These are phyloP conservation scores for Wickerhamomyces bovis DNA, from an alignment of 805 yeast genomes.

Conservation along the genomic window DNA sequence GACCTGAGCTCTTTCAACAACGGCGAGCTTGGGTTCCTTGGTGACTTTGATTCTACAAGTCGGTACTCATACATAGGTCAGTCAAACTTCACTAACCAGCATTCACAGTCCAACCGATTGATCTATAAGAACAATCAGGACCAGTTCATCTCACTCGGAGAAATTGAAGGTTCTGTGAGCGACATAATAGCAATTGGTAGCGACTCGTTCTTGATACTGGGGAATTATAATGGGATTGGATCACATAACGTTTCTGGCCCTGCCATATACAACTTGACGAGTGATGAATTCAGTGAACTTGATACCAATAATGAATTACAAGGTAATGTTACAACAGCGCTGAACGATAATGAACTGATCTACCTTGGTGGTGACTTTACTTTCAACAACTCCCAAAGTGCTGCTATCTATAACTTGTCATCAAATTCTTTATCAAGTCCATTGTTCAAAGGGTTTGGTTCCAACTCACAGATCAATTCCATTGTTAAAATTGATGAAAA, in stretches of 20 bases:
- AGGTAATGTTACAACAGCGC: constrained; percentile 40
- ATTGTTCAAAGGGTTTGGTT: constrained; percentile 74
- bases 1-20: constrained; percentile 18
- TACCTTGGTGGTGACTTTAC: constrained; percentile 80
- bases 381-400: constrained; percentile 48
- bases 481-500: constrained; percentile 48
- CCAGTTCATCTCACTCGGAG: constrained; percentile 16
- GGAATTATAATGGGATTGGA: constrained; percentile 17
- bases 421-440: constrained; percentile 37
- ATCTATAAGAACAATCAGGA: constrained; percentile 13
- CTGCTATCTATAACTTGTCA: constrained; percentile 54
- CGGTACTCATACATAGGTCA: constrained; percentile 30
- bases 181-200: constrained; percentile 25
- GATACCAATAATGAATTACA: constrained; percentile 17
- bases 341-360: constrained; percentile 43
- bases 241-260: constrained; percentile 25
- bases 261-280: constrained; percentile 27
- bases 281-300: constrained; percentile 20
- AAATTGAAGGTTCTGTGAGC: constrained; percentile 13
- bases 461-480: constrained; percentile 51
- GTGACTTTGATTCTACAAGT: constrained; percentile 33
- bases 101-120: constrained; percentile 13
- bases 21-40: constrained; percentile 24
- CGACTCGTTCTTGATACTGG: constrained; percentile 30
- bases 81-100: constrained; percentile 25